phyloP scores from a whole-genome alignment of 306 rosid species.

The Lathyrus tuberosus region DNA sequence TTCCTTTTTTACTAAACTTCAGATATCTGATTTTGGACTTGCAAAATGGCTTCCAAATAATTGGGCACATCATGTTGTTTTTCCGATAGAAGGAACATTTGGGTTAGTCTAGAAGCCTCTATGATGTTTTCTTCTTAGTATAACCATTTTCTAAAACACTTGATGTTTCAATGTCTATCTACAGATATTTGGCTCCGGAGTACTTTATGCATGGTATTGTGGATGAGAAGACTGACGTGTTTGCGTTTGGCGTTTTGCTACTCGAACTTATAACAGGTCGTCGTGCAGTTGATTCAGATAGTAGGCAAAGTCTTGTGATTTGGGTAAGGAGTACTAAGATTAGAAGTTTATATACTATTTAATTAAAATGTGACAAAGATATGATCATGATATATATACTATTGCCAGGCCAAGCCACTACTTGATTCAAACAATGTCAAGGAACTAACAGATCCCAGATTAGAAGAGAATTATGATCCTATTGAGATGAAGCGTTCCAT shows the following conservation, averaged over 20 bases:
- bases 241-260: slow-evolving; percentile 86
- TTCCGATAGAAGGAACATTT: slow-evolving; percentile 97
- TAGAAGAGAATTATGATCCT: slow-evolving; percentile 58
- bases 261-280: slow-evolving; percentile 95
- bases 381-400: neutral
- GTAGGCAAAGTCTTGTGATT: slow-evolving; percentile 81
- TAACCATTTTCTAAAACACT: slow-evolving; percentile 18
- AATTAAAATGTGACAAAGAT: slow-evolving; percentile 21
- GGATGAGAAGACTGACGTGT: slow-evolving; percentile 91
- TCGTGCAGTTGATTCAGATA: slow-evolving; percentile 80
- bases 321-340: slow-evolving; percentile 60
- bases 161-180: slow-evolving; percentile 30
- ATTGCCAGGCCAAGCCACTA: slow-evolving; percentile 76
- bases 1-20: slow-evolving; percentile 6
- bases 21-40: slow-evolving; percentile 97
- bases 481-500: slow-evolving; percentile 66
- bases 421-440: slow-evolving; percentile 58
- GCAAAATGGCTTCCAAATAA: slow-evolving; percentile 97
- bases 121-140: neutral
- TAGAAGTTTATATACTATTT: neutral
- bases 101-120: slow-evolving; percentile 63
- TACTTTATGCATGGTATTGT: slow-evolving; percentile 95
- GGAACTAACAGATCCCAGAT: slow-evolving; percentile 75
- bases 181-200: slow-evolving; percentile 93
- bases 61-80: slow-evolving; percentile 92